Evolutionary conservation across 192 early-diverging fungal species (phyloP).

Genomic region (Coemansia pectinata): DNA sequence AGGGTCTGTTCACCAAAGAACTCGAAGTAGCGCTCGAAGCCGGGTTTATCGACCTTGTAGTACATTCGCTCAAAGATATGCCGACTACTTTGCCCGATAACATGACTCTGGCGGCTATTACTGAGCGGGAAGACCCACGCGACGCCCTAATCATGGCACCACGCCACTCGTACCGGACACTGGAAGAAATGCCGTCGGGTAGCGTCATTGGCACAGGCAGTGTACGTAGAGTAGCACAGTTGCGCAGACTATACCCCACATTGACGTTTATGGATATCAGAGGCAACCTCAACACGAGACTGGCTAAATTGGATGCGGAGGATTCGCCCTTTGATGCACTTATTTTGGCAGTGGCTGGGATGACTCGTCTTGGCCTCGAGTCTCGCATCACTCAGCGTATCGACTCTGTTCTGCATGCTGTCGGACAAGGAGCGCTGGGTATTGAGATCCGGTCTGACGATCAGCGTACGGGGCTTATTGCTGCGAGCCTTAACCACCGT

Average conservation of each 20-base stretch:
- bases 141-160: slow-evolving; percentile 78
- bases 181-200: slow-evolving; percentile 70
- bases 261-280: slow-evolving; percentile 76
- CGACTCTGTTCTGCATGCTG: slow-evolving; percentile 75
- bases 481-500: slow-evolving; percentile 61
- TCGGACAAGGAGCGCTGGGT: slow-evolving; percentile 90
- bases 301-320: slow-evolving; percentile 77
- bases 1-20: slow-evolving; percentile 89
- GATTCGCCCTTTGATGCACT: slow-evolving; percentile 72
- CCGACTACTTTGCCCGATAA: slow-evolving; percentile 81
- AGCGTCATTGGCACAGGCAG: slow-evolving; percentile 87
- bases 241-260: slow-evolving; percentile 74
- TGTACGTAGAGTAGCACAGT: slow-evolving; percentile 84
- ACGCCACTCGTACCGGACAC: slow-evolving; percentile 22
- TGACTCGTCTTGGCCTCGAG: slow-evolving; percentile 68
- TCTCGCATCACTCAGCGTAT: slow-evolving; percentile 75
- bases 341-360: slow-evolving; percentile 84
- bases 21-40: slow-evolving; percentile 76
- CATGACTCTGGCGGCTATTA: slow-evolving; percentile 80
- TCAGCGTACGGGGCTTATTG: slow-evolving; percentile 40
- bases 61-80: slow-evolving; percentile 94
- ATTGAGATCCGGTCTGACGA: slow-evolving; percentile 81
- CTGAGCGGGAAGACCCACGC: slow-evolving; percentile 86
- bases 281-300: slow-evolving; percentile 83
- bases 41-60: slow-evolving; percentile 75